Conservation (phyloP, 2,329 filamentous ascomycete species). For the Fusarium beomiforme region DNA sequence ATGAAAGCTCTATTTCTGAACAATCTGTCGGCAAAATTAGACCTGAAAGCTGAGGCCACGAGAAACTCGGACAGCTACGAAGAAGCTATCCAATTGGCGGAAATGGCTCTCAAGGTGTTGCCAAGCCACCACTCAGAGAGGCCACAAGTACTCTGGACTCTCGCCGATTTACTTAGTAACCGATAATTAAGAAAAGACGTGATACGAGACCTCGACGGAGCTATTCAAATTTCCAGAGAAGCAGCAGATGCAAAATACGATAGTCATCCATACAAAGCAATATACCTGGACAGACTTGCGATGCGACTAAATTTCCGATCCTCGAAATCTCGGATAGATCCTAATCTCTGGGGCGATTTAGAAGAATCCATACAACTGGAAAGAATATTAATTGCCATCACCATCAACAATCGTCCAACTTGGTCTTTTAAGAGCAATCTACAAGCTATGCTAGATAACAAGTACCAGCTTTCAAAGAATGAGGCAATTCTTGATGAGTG, state of each 20-base stretch:
- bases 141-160: neutral
- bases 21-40: neutral
- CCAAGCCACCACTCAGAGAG: neutral
- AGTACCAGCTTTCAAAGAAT: neutral
- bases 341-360: neutral
- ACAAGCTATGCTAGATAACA: neutral
- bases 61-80: accelerated
- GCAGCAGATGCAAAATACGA: neutral
- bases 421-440: neutral
- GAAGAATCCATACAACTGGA: neutral
- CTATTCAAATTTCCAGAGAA: neutral
- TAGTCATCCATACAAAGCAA: neutral
- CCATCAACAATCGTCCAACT: neutral
- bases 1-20: neutral
- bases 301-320: neutral
- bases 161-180: neutral
- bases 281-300: neutral
- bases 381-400: neutral
- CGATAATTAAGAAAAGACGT: neutral
- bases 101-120: neutral
- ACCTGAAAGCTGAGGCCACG: neutral
- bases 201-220: neutral
- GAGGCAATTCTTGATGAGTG: neutral
- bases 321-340: neutral
- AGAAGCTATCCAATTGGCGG: neutral